These are phyloP conservation scores for Abelmoschus esculentus DNA, from an alignment of 345 rosid genomes.

Conservation along the genomic window DNA sequence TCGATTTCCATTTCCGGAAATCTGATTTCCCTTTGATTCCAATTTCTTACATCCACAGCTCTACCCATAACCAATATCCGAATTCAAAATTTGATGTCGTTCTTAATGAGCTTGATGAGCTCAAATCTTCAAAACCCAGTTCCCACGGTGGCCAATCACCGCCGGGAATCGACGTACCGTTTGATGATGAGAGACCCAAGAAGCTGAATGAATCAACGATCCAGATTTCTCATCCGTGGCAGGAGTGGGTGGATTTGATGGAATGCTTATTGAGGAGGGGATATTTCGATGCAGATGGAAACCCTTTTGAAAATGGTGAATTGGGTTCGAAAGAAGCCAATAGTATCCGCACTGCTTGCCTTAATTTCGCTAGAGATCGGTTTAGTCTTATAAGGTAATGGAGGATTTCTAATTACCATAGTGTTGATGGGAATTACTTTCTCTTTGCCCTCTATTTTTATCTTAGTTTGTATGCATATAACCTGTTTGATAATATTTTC, in stretches of 20 bases:
- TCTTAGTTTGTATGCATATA: conserved; percentile 7
- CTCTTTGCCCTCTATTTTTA: not conserved
- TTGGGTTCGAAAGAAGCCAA: conserved; percentile 49
- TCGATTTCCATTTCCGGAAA: not conserved
- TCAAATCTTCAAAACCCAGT: conserved; percentile 20
- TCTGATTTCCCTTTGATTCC: conserved; percentile 1
- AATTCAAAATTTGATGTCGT: conserved; percentile 17
- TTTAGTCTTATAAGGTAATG: conserved; percentile 54
- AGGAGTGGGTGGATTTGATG: conserved; percentile 73
- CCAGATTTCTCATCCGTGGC: conserved; percentile 66
- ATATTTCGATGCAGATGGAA: conserved; percentile 40
- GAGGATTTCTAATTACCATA: not conserved
- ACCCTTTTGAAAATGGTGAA: conserved; percentile 30
- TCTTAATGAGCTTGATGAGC: conserved; percentile 20
- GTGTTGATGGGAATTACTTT: not conserved
- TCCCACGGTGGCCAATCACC: conserved; percentile 11
- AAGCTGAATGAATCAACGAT: conserved; percentile 14
- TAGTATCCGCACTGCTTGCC: conserved; percentile 66
- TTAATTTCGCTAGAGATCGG: conserved; percentile 68
- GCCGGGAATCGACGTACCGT: not conserved
- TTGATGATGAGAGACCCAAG: not conserved
- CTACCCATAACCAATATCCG: conserved; percentile 17
- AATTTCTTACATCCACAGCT: conserved; percentile 24
- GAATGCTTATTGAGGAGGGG: conserved; percentile 46
- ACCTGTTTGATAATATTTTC: conserved; percentile 23